phyloP scores from a whole-genome alignment of 192 early-diverging fungal genomes.

The Coemansia sp. region DNA sequence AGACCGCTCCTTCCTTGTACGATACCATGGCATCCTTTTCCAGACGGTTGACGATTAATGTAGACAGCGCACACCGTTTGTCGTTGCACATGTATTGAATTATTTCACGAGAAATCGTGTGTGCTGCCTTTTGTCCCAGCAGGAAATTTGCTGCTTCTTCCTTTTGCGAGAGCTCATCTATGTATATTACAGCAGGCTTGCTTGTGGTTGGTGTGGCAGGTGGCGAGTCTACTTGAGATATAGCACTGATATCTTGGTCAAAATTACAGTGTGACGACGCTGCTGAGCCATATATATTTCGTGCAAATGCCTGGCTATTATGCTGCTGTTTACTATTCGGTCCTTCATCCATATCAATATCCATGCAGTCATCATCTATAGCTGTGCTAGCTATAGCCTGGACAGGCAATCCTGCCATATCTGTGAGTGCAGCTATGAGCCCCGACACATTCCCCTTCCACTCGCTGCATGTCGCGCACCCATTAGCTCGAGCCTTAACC shows the following conservation, averaged over 20 bases:
- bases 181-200: constrained; percentile 22
- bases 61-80: constrained; percentile 20
- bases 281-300: too few species aligned
- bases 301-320: background rate
- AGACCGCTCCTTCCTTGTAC: background rate
- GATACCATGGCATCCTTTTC: constrained; percentile 8
- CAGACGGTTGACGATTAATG: constrained; percentile 18
- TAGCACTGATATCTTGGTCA: background rate
- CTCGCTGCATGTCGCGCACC: constrained; percentile 34
- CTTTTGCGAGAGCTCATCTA: constrained; percentile 21
- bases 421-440: constrained; percentile 17
- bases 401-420: constrained; percentile 1
- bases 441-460: constrained; percentile 12
- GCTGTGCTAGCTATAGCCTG: background rate
- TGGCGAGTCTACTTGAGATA: too few species aligned
- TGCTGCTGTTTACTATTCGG: background rate
- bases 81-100: constrained; percentile 12
- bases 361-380: constrained; percentile 12
- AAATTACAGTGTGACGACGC: too few species aligned
- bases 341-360: constrained; percentile 15
- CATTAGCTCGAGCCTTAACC: constrained; percentile 39
- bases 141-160: background rate
- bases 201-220: background rate
- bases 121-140: constrained; percentile 10
- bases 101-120: constrained; percentile 26